These are phyloP conservation scores for Cyclotella cryptica DNA, from an alignment of 108 stramenopile species.

Conservation along the genomic window DNA sequence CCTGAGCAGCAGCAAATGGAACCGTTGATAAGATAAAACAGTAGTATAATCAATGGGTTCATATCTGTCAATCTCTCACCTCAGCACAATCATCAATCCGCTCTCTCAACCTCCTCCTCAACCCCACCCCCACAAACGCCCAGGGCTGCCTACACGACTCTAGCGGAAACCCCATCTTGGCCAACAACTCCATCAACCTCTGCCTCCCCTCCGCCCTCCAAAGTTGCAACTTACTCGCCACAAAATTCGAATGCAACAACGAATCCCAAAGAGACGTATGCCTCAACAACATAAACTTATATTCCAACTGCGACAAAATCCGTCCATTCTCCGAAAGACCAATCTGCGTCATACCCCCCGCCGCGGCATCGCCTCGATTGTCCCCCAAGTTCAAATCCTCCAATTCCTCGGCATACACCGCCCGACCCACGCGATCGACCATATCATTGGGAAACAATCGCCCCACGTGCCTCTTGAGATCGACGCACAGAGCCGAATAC, in stretches of 20 bases:
- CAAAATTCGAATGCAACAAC: conserved; percentile 77
- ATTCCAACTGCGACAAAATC: conserved; percentile 74
- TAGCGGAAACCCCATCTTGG: conserved; percentile 90
- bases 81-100: conserved; percentile 64
- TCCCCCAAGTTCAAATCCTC: conserved; percentile 20
- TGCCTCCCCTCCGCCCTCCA: conserved; percentile 69
- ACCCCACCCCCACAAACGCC: conserved; percentile 77
- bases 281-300: conserved; percentile 82
- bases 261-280: conserved; percentile 82
- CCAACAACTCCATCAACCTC: conserved; percentile 78
- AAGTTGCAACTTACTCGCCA: conserved; percentile 73
- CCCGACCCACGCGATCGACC: conserved; percentile 63
- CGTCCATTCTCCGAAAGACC: conserved; percentile 78
- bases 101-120: conserved; percentile 70
- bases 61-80: conserved; percentile 52
- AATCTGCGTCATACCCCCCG: conserved; percentile 63
- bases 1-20: conserved; percentile 37
- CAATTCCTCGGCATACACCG: conserved; percentile 81
- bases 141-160: conserved; percentile 83
- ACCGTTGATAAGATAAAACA: background rate
- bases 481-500: conserved; percentile 61
- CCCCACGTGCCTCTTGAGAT: conserved; percentile 61
- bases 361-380: background rate
- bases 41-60: background rate
- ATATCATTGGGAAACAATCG: conserved; percentile 73